Conservation (phyloP, 495 filamentous ascomycete genomes). For the Xylaria castorea region DNA sequence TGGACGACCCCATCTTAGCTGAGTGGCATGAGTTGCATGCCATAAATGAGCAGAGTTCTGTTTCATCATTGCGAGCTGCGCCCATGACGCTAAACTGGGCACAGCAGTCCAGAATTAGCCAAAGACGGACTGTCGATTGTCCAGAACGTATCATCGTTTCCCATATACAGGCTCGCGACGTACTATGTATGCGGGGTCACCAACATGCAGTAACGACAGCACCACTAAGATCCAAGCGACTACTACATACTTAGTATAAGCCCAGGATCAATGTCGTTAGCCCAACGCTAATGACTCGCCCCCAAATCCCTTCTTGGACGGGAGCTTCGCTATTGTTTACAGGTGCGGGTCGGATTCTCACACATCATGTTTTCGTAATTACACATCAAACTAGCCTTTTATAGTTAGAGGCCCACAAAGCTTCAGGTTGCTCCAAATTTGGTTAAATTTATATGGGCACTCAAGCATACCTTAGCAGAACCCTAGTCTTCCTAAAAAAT, state of each 20-base stretch:
- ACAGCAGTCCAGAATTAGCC: background rate
- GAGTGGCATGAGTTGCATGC: conserved; percentile 7
- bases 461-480: too few relatives aligned
- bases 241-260: background rate
- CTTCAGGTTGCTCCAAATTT: too few relatives aligned
- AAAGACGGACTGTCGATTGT: conserved; percentile 1
- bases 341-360: too few relatives aligned
- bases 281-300: conserved; percentile 1
- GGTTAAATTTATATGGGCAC: too few relatives aligned
- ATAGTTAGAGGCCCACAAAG: too few relatives aligned
- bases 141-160: background rate
- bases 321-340: too few relatives aligned
- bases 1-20: background rate
- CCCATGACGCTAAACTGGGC: background rate
- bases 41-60: background rate
- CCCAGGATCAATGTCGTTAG: background rate
- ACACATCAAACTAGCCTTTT: too few relatives aligned
- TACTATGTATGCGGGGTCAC: conserved; percentile 24
- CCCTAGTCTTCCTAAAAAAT: too few relatives aligned
- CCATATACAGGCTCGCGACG: conserved; percentile 4
- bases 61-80: background rate
- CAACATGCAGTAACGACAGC: conserved; percentile 1
- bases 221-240: conserved; percentile 7
- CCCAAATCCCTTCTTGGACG: too few relatives aligned
- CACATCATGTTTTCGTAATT: too few relatives aligned